Conservation (phyloP, 306 rosid species). For the Lupinus albus region DNA sequence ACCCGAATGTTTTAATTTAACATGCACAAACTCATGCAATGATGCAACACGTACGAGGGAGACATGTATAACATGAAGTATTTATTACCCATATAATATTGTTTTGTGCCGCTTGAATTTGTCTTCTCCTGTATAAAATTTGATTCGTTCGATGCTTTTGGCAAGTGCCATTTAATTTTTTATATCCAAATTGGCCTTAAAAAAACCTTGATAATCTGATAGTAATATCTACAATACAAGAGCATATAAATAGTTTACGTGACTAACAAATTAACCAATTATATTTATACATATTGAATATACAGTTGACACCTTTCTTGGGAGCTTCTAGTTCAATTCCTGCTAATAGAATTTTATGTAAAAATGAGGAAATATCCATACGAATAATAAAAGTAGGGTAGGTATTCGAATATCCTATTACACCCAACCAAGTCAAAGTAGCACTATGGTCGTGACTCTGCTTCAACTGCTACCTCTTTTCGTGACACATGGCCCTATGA, state of each 20-base stretch:
- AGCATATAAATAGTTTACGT: too few relatives aligned
- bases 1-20: not conserved
- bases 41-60: not conserved
- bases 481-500: too few relatives aligned
- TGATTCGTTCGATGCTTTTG: too few relatives aligned
- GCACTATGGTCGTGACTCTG: too few relatives aligned
- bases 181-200: too few relatives aligned
- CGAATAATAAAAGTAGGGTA: not conserved
- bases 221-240: too few relatives aligned
- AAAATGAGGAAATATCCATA: not conserved
- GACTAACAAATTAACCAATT: not conserved
- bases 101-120: not conserved
- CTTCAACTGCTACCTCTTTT: too few relatives aligned
- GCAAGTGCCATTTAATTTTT: too few relatives aligned
- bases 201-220: too few relatives aligned
- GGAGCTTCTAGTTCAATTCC: not conserved
- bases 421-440: conserved; percentile 36
- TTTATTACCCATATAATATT: conserved; percentile 25
- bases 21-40: not conserved
- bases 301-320: too few relatives aligned
- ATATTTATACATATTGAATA: too few relatives aligned
- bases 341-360: not conserved
- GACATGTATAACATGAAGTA: conserved; percentile 2
- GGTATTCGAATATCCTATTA: conserved; percentile 11
- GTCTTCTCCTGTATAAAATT: too few relatives aligned